Base-by-base conservation (phyloP, 495 filamentous ascomycete genomes). In the Neurospora discreta region DNA sequence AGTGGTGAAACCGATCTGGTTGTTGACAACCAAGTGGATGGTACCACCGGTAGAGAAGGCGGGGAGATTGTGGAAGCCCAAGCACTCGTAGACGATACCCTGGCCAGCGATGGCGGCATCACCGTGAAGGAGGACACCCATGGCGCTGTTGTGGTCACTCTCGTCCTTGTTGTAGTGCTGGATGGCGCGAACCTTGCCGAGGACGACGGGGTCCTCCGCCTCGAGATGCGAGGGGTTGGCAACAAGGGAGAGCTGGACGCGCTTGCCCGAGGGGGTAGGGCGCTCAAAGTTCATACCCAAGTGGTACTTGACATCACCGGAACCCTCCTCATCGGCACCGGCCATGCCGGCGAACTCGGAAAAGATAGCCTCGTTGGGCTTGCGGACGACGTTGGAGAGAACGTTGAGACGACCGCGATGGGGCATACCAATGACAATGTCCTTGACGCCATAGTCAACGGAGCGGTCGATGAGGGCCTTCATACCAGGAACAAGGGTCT, bases 1-100 rank as follows among this genome's bases (percentile, higher is more conserved):
- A n/a, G 95, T 99, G 70, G 95, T 99, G 87, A 99, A 99, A 80
- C 95, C 95, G 80, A 99, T 99, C 86, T 99, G 95, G 87, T 99
- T 99, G 89, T 99, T 99, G 75, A 98, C 93, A 68, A 99, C 89
- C 74, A 99, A 85, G 83, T 99, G 95, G 80, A 99, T 93, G 69
- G 95, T 99, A 77, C 95, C 95, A 77, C 95, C 95, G 69, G 96
- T 98, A 30, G 95, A 97, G 85, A 97, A 99, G 52, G 91, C 91
- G 39, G 95, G 95, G 11, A 99, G 89, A 36, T 92, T 89, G 83
- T 97, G 91, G 89, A 99, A 97, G 72, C 95, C 95, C 86, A 99
- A 91, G 73, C 94, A 98, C 84, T 99, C 95, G 82, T 99, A 99
- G 68, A 99, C 95, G 73, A 99, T 84, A 84, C 95, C 95, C 84